phyloP scores from a whole-genome alignment of 2,329 filamentous ascomycete genomes.

The Neofusicoccum umdonicola region DNA sequence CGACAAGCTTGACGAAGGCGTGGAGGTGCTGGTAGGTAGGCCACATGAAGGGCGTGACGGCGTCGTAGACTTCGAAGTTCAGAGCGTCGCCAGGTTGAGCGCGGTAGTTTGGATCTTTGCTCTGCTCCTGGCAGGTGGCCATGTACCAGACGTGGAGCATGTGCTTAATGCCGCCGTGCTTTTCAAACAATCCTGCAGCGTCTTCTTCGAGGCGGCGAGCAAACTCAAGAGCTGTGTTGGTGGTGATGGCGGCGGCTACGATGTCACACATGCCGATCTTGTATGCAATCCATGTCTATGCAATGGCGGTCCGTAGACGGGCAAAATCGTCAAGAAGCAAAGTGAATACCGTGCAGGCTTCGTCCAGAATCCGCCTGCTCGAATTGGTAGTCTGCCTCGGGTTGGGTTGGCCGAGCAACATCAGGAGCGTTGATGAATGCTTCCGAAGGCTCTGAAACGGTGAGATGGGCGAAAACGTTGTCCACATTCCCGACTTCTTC shows the following conservation, averaged over 20 bases:
- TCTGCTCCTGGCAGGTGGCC: neutral
- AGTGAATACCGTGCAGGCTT: constrained; percentile 19
- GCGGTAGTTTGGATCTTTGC: neutral
- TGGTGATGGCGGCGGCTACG: constrained; percentile 22
- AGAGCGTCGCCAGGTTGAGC: constrained; percentile 19
- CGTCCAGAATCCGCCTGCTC: constrained; percentile 23
- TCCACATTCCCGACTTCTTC: constrained; percentile 7
- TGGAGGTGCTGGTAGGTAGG: constrained; percentile 21
- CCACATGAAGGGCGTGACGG: constrained; percentile 6
- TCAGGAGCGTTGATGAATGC: constrained; percentile 36
- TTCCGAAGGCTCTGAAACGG: constrained; percentile 40
- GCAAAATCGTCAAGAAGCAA: constrained; percentile 20
- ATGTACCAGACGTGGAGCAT: neutral
- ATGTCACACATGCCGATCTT: constrained; percentile 20
- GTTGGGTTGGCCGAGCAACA: constrained; percentile 22
- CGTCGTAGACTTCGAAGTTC: constrained; percentile 22
- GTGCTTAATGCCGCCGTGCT: constrained; percentile 12
- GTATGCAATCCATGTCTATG: constrained; percentile 20
- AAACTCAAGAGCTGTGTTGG: constrained; percentile 24
- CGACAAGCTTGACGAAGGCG: constrained; percentile 25
- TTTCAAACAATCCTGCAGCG: constrained; percentile 6
- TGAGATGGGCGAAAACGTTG: constrained; percentile 38
- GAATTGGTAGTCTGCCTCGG: constrained; percentile 30
- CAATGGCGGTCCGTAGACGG: constrained; percentile 21
- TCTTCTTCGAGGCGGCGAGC: constrained; percentile 23